Evolutionary conservation across 2,329 filamentous ascomycete species (phyloP).

Genomic region (Fusarium domesticum): DNA sequence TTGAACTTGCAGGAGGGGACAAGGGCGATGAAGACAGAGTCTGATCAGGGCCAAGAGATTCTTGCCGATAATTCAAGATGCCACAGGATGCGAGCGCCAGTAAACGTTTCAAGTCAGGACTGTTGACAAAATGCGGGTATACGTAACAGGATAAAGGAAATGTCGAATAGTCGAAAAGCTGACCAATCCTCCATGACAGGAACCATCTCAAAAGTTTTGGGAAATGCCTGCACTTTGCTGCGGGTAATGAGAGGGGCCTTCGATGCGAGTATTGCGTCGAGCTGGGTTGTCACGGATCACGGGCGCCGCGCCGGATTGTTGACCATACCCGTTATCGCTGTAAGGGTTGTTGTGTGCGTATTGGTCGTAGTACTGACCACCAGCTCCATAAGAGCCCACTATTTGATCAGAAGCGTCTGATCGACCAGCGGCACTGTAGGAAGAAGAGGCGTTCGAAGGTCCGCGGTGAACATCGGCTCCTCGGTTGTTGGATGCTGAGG

Average conservation of each 20-base stretch:
- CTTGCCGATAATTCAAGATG: constrained; percentile 6
- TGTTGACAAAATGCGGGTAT: constrained; percentile 30
- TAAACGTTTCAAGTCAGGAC: constrained; percentile 28
- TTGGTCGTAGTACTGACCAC: constrained; percentile 55
- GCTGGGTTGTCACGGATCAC: constrained; percentile 93
- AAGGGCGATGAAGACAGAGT: not conserved
- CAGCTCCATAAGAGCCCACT: constrained; percentile 46
- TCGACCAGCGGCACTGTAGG: constrained; percentile 78
- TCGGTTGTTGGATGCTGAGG: constrained; percentile 63
- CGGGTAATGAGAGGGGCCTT: constrained; percentile 83
- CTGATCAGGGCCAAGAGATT: not conserved
- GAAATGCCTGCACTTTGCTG: constrained; percentile 93
- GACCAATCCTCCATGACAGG: constrained; percentile 1
- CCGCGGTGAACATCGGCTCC: constrained; percentile 76
- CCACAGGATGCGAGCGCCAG: constrained; percentile 20
- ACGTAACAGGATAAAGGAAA: constrained; percentile 25
- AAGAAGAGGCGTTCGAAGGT: constrained; percentile 92
- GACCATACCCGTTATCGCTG: constrained; percentile 41
- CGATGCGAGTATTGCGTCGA: constrained; percentile 88
- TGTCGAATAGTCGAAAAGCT: constrained; percentile 4
- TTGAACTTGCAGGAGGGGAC: not conserved
- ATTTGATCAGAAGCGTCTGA: constrained; percentile 65
- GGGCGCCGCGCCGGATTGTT: constrained; percentile 60
- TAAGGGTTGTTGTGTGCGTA: constrained; percentile 58
- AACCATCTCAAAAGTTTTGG: constrained; percentile 78